Base-by-base conservation (phyloP, 2,329 filamentous ascomycete genomes). In the Talaromyces islandicus region DNA sequence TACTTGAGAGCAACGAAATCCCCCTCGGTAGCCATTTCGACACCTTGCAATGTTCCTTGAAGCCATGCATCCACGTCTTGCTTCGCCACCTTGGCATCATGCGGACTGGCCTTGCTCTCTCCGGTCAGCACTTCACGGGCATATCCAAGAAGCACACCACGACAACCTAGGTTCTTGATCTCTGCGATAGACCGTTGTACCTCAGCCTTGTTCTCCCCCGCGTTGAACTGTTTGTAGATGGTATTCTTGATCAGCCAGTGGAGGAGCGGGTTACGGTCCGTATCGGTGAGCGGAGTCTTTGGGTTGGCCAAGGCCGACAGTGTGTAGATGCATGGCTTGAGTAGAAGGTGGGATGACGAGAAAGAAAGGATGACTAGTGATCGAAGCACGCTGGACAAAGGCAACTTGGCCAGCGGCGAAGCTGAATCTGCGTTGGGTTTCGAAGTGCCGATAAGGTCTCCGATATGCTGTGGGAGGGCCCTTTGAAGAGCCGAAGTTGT, bases 291-390 rank as follows among this genome's bases (percentile, higher is more conserved):
- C 1, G 71, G 59, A 0, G 73, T 77, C 59, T 75, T 76, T 6
- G 78, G 80, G 56, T 78, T 73, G 1, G 77, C 75, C 56, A 81
- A 82, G 25, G 82, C 73, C 7, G 81, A 84, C 73, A 96, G 89
- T 55, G 89, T 77, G 60, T 81, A 82, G 58, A 95, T 83, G 46
- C 88, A 93, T 1, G 90, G 88, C 12, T 81, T 79, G 7, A 96
- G 83, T 0, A 96, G 83, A 4, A 88, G 58, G 6, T 70, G 43
- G 1, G 73, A 74, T 5, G 73, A 75, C 0, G 73, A 75, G 30
- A 74, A 66, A 14, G 73, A 74, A 7, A 75, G 66, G 3, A 75
- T 70, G 50, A 75, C 60, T 51, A 75, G 59, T 17, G 73, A 75
- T 32, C 73, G 71, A 35, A 75, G 50, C n/a, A 75, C 69, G 7